Base-by-base conservation (phyloP, 164 flowering plant genomes). In the Protea cynaroides region DNA sequence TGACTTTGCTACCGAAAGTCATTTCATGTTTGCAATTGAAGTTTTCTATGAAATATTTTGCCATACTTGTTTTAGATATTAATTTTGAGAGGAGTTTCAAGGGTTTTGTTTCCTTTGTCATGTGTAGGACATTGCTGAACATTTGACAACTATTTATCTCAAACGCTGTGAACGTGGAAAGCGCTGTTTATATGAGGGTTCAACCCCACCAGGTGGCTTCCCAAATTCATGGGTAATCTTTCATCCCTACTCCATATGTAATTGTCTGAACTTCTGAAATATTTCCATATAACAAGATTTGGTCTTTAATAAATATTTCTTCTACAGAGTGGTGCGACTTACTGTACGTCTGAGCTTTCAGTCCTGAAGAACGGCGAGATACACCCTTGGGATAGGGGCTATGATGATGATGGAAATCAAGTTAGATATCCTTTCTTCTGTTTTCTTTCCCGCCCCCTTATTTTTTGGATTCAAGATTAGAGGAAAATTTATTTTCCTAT, bases 171-270 rank as follows among this genome's bases (percentile, higher is more conserved):
- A 91, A 44, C 84, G 96, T 53, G 99, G 99, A 50, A 94, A 88
- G 65, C 92, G 90, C 11, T 94, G 97, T 79, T 79, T 94, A 64
- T 94, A 89, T 70, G 99, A 94, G 81, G 99, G 99, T 17, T 83
- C 95, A 76, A 88, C 97, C 58, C 93, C 96, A 57, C 88, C 87
- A 10, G 93, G 81, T 22, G 96, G 99, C 55, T 94, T 84, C 68
- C 96, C 99, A 22, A 94, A 90, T 78, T 79, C 95, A 71, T 94
- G 99, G 99, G 98, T 93, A 82, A 29, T 2, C 34, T 29, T 61
- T 46, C 74, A 24, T 25, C 19, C 19, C 17, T 34, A 1, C 14
- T 37, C 34, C 8, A 8, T 24, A 10, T n/a, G 19, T 17, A 52
- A 37, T 24, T 25, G 38, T 21, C 47, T 54, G 17, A 18, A 15